These are phyloP conservation scores for Pichia sp. DNA, from an alignment of 1,139 yeast species.

Conservation along the genomic window DNA sequence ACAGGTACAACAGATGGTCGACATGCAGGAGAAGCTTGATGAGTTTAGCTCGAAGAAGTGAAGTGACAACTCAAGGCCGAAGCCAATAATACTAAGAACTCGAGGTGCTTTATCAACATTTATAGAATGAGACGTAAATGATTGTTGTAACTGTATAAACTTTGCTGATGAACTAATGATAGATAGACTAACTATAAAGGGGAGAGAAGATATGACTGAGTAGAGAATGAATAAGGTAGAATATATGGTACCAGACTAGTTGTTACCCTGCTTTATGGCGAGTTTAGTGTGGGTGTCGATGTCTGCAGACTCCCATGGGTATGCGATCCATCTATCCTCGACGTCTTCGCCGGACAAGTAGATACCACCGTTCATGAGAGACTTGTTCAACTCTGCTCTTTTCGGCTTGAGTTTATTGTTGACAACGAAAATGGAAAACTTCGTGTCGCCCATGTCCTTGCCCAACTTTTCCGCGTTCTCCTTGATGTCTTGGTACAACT, in stretches of 20 bases:
- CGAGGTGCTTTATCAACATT: neutral
- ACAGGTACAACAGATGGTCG: slow-evolving; percentile 85
- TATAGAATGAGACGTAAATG: neutral
- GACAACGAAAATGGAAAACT: slow-evolving; percentile 53
- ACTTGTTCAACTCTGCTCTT: slow-evolving; percentile 48
- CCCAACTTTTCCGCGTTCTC: slow-evolving; percentile 42
- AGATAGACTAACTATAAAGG: neutral
- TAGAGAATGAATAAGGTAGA: too few relatives aligned
- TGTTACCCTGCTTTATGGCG: slow-evolving; percentile 42
- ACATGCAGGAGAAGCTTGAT: slow-evolving; percentile 45
- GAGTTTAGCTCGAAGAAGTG: neutral
- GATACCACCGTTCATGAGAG: slow-evolving; percentile 44
- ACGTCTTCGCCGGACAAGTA: slow-evolving; percentile 52
- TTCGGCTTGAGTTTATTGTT: slow-evolving; percentile 57
- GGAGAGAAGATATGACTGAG: neutral
- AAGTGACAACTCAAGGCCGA: too few relatives aligned
- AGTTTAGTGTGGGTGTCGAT: slow-evolving; percentile 41
- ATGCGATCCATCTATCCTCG: slow-evolving; percentile 58
- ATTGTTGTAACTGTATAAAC: neutral
- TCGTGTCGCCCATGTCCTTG: slow-evolving; percentile 37
- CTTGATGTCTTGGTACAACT: slow-evolving; percentile 52
- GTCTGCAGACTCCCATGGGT: slow-evolving; percentile 62
- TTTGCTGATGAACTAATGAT: neutral
- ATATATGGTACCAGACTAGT: slow-evolving; percentile 10
- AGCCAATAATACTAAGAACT: neutral